Conservation (phyloP, 768 basidiomycete genomes). For the Melanogaster broomeanus region DNA sequence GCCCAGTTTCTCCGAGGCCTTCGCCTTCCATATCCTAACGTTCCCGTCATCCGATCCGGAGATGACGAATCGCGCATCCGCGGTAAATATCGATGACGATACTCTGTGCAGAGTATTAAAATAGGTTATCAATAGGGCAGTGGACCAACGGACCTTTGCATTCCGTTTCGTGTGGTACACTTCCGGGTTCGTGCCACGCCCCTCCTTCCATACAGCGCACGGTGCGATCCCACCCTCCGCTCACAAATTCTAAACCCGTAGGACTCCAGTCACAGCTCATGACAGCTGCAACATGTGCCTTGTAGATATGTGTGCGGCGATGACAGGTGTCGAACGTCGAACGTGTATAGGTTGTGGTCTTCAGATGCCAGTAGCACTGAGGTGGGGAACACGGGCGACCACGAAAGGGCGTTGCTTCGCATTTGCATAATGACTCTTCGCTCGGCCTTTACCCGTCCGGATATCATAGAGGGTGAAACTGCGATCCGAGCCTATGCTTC, state of each 20-base stretch:
- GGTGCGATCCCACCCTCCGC: constrained; percentile 95
- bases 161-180: constrained; percentile 98
- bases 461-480: constrained; percentile 97
- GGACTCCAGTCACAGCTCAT: constrained; percentile 98
- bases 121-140: not conserved
- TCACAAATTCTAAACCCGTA: constrained; percentile 93
- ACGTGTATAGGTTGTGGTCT: constrained; percentile 98
- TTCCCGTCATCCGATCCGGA: constrained; percentile 95
- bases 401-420: constrained; percentile 86
- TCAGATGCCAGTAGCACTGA: constrained; percentile 92
- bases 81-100: constrained; percentile 84
- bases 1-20: constrained; percentile 90
- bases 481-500: constrained; percentile 91
- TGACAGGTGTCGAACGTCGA: constrained; percentile 85
- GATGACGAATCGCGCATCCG: constrained; percentile 88
- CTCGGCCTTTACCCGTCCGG: constrained; percentile 94
- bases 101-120: constrained; percentile 51
- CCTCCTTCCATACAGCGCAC: constrained; percentile 91
- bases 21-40: constrained; percentile 93
- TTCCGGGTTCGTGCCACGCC: constrained; percentile 77
- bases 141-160: constrained; percentile 74
- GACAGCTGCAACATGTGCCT: constrained; percentile 94
- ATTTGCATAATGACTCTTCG: constrained; percentile 92
- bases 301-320: constrained; percentile 92
- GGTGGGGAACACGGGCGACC: constrained; percentile 97